Evolutionary conservation across 2,329 filamentous ascomycete genomes (phyloP).

Genomic region (Neopestalotiopsis rosae): DNA sequence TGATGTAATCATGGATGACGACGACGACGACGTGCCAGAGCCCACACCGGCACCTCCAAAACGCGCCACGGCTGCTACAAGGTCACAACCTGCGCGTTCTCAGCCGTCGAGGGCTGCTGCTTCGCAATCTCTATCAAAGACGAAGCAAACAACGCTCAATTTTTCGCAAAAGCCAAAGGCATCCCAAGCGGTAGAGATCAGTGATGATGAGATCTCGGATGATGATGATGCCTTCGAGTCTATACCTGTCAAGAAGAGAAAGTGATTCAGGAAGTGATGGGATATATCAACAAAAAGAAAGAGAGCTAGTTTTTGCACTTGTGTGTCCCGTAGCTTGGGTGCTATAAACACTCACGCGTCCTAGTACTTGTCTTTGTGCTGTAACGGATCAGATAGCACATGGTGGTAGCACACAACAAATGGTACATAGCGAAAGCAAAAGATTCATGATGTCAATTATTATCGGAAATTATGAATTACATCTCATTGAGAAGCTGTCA

Average conservation of each 20-base stretch:
- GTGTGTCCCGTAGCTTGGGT: no score
- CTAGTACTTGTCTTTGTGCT: no score
- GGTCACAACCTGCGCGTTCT: conserved; percentile 38
- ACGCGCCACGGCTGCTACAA: conserved; percentile 40
- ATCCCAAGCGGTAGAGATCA: conserved; percentile 61
- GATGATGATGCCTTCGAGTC: conserved; percentile 65
- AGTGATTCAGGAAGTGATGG: conserved; percentile 21
- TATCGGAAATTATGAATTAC: no score
- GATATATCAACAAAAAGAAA: no score
- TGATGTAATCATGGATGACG: conserved; percentile 60
- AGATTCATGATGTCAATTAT: no score
- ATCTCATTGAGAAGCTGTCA: no score
- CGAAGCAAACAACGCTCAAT: conserved; percentile 54
- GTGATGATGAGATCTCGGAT: conserved; percentile 69
- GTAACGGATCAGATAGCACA: no score
- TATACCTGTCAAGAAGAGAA: conserved; percentile 44
- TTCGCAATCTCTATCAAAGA: conserved; percentile 34
- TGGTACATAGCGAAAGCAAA: no score
- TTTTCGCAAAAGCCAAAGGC: conserved; percentile 55
- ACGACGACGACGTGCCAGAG: conserved; percentile 57
- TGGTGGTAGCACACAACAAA: no score
- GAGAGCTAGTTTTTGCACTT: background rate
- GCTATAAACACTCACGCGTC: no score
- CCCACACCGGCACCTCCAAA: conserved; percentile 33
- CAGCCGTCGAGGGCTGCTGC: conserved; percentile 35